phyloP scores from a whole-genome alignment of 225 moss, liverwort and hornwort species.

The Rhytidiadelphus loreus region DNA sequence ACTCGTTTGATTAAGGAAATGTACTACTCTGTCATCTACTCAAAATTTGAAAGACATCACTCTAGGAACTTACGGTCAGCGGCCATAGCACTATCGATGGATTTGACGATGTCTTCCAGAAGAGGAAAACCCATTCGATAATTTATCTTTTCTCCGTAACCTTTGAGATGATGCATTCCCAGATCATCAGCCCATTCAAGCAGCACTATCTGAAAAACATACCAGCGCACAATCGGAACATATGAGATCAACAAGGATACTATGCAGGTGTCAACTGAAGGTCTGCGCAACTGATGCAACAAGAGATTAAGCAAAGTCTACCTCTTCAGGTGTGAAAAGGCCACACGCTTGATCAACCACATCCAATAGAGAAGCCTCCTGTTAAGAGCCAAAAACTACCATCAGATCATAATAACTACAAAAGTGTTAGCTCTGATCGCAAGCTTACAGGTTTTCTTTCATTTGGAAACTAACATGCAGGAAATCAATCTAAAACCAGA shows the following conservation, averaged over 20 bases:
- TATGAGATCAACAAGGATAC: background rate
- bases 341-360: conserved; percentile 66
- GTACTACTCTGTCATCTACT: background rate
- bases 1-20: background rate
- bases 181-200: conserved; percentile 87
- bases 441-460: background rate
- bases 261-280: background rate
- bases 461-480: background rate
- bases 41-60: background rate
- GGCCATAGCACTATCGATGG: conserved; percentile 54
- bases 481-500: background rate
- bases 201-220: conserved; percentile 55
- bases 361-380: conserved; percentile 76
- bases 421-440: background rate
- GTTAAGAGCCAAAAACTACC: background rate
- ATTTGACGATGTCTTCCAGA: conserved; percentile 57
- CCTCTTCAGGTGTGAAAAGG: conserved; percentile 51
- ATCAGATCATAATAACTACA: conserved; percentile 11
- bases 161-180: conserved; percentile 66
- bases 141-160: conserved; percentile 75
- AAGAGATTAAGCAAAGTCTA: background rate
- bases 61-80: conserved; percentile 15
- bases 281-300: background rate
- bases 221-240: background rate
- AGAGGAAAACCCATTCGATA: conserved; percentile 84